These are phyloP conservation scores for Circinella umbellata DNA, from an alignment of 371 early-diverging fungal genomes.

Conservation along the genomic window DNA sequence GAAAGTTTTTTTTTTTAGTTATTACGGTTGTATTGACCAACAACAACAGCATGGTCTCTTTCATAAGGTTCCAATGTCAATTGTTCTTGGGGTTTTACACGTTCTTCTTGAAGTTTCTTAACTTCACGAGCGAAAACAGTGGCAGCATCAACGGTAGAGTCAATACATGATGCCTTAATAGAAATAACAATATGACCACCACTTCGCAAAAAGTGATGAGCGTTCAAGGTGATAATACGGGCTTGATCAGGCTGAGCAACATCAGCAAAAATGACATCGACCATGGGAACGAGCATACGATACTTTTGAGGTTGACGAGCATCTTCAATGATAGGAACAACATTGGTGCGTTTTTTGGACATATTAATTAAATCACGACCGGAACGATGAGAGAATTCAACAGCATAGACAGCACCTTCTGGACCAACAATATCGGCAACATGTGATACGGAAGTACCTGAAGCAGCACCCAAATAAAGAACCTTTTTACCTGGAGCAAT, in stretches of 20 bases:
- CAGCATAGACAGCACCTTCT: slow-evolving; percentile 98
- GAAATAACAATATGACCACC: slow-evolving; percentile 98
- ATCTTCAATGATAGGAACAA: slow-evolving; percentile 99
- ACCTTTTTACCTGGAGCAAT: slow-evolving; percentile 99
- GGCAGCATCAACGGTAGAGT: slow-evolving; percentile 98
- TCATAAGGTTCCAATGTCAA: slow-evolving; percentile 99
- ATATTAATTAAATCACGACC: slow-evolving; percentile 99
- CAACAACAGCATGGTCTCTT: slow-evolving; percentile 99
- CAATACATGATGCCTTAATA: slow-evolving; percentile 99
- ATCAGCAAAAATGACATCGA: slow-evolving; percentile 99
- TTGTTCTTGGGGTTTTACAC: slow-evolving; percentile 99
- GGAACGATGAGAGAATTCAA: slow-evolving; percentile 99
- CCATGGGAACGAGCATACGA: slow-evolving; percentile 99
- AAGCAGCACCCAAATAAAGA: slow-evolving; percentile 98
- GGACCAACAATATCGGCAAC: slow-evolving; percentile 99
- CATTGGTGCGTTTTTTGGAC: slow-evolving; percentile 99
- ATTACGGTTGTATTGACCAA: slow-evolving; percentile 87
- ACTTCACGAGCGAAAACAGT: slow-evolving; percentile 99
- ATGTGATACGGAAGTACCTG: slow-evolving; percentile 99
- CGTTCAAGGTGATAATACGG: slow-evolving; percentile 98
- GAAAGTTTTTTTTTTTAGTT: slow-evolving; percentile 42
- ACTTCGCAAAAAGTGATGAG: slow-evolving; percentile 99
- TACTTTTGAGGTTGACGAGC: slow-evolving; percentile 99
- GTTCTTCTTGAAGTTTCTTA: slow-evolving; percentile 97
- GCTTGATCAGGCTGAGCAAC: slow-evolving; percentile 99